These are phyloP conservation scores for Fusarium sp. DNA, from an alignment of 2,329 filamentous ascomycete species.

Conservation along the genomic window DNA sequence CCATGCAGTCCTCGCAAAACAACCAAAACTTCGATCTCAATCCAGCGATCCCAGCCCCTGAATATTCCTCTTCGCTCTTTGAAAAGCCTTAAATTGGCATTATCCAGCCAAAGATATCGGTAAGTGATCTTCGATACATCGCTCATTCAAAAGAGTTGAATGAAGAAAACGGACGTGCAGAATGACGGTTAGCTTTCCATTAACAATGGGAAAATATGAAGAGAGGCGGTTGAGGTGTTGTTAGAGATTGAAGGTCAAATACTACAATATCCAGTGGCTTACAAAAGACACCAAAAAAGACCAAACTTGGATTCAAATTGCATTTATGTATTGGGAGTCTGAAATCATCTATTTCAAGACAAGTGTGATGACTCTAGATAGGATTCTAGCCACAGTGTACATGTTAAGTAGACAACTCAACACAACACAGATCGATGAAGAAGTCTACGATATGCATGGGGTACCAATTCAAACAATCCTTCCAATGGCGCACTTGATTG, in stretches of 20 bases:
- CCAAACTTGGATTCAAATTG: neutral
- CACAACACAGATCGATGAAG: neutral
- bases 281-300: neutral
- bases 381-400: neutral
- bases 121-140: neutral
- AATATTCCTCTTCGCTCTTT: neutral
- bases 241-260: neutral
- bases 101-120: neutral
- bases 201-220: neutral
- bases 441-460: neutral
- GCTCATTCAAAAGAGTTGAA: rapidly evolving
- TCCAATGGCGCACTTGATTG: neutral
- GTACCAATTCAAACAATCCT: neutral
- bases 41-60: neutral
- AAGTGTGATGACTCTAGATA: neutral
- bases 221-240: neutral
- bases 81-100: neutral
- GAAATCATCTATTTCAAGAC: neutral
- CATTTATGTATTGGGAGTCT: neutral
- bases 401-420: neutral
- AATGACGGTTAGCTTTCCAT: neutral
- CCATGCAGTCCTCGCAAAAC: neutral
- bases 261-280: neutral
- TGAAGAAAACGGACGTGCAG: too few relatives aligned
- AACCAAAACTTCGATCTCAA: neutral